phyloP scores from a whole-genome alignment of 106 monocot species.

The Apostasia shenzhenica region DNA sequence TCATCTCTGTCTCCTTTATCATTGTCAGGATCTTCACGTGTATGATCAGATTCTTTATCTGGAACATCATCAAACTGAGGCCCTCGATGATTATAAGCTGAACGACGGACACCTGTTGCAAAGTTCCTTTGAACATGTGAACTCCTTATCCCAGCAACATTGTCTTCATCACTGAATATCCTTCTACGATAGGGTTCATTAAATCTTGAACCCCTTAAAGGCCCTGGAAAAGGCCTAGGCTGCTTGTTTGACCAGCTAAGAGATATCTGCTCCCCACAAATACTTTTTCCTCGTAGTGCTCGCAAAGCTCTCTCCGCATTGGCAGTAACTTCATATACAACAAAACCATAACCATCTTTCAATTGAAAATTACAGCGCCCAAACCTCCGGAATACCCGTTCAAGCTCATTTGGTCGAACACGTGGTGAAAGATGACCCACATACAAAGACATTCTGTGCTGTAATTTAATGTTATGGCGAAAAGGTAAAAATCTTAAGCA shows the following conservation, averaged over 20 bases:
- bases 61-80: slow-evolving; percentile 9
- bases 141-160: slow-evolving; percentile 14
- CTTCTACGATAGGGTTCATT: slow-evolving; percentile 27
- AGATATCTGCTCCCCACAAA: slow-evolving; percentile 51
- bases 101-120: neutral
- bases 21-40: slow-evolving; percentile 15
- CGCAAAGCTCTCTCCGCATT: slow-evolving; percentile 60
- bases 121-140: slow-evolving; percentile 14
- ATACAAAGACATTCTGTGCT: slow-evolving; percentile 51
- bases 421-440: slow-evolving; percentile 46
- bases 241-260: slow-evolving; percentile 65
- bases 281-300: slow-evolving; percentile 36
- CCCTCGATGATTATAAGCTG: slow-evolving; percentile 7
- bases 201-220: slow-evolving; percentile 19
- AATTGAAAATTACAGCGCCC: slow-evolving; percentile 38
- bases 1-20: slow-evolving; percentile 16
- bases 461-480: no score
- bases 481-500: no score
- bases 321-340: slow-evolving; percentile 41
- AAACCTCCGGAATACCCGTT: slow-evolving; percentile 54
- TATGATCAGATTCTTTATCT: slow-evolving; percentile 15
- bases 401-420: slow-evolving; percentile 43
- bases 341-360: slow-evolving; percentile 79
- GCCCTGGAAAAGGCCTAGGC: slow-evolving; percentile 30
- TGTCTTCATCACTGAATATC: slow-evolving; percentile 13